Percentiles rank a stretch among this genome's conserved stretches.
These are phyloP conservation scores for Forsythia suspensa DNA, from an alignment of 257 asterid species.

Conservation along the genomic window DNA sequence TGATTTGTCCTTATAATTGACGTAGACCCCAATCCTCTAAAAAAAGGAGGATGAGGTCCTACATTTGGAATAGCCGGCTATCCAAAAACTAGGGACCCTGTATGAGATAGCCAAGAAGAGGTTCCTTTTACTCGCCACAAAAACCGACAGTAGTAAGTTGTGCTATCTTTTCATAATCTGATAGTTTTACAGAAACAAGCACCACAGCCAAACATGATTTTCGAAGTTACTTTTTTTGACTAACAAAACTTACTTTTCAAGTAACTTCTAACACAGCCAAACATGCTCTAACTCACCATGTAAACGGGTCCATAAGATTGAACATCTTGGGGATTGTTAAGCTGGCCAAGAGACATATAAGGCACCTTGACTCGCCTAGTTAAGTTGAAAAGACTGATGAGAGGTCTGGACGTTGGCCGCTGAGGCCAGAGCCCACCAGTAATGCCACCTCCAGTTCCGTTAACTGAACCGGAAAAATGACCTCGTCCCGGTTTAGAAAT, in stretches of 20 bases:
- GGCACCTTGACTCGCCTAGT: constrained; percentile 46
- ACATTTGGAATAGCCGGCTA: background rate
- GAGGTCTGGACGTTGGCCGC: constrained; percentile 57
- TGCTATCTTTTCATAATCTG: background rate
- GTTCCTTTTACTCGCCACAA: too few species aligned
- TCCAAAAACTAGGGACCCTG: too few species aligned
- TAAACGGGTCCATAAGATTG: constrained; percentile 75
- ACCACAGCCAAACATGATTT: background rate
- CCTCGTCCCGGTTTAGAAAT: constrained; percentile 31
- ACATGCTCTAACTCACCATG: constrained; percentile 53
- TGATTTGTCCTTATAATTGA: too few species aligned
- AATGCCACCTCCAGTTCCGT: constrained; percentile 12
- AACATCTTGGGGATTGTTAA: constrained; percentile 32
- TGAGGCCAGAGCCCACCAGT: constrained; percentile 20
- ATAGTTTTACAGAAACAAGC: background rate
- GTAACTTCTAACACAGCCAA: constrained; percentile 1
- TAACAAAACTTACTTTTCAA: constrained; percentile 1
- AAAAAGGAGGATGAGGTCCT: background rate
- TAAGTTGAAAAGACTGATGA: constrained; percentile 36
- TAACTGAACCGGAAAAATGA: constrained; percentile 2
- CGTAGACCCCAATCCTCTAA: background rate
- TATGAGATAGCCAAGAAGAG: too few species aligned
- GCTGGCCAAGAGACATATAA: constrained; percentile 54
- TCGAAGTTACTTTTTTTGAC: background rate
- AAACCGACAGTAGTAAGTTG: constrained; percentile 15